Base-by-base conservation (phyloP, 208 protist species). In the Crithidia expoeki region DNA sequence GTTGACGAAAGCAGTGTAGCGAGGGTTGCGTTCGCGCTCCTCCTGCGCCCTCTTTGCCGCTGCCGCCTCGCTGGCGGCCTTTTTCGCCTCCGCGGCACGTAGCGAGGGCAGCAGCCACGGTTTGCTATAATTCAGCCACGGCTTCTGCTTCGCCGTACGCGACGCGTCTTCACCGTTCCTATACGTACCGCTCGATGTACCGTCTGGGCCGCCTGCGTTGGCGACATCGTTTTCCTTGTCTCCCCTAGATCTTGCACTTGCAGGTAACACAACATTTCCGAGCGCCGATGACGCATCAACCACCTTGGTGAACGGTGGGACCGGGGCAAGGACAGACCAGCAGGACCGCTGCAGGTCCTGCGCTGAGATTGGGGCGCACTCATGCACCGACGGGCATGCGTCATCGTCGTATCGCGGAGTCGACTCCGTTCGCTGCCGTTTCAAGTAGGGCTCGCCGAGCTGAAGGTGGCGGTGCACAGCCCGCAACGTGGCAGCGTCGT, bases 101-200 rank as follows among this genome's bases (percentile, higher is more conserved):
- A 76, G 32, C 21, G 74, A 71, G 3, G 83, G 83, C 38, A 83
- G 32, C 38, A 79, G 70, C 83, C 83, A 89, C 12, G 83, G 83
- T 40, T 89, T 89, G 64, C 83, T 89, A 64, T 89, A 89, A 33
- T 70, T 83, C 23, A 89, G 70, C 83, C 83, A 89, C 58, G 80
- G 80, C 74, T 85, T 89, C 38, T 70, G 53, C 47, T 52, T 61
- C 34, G 21, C 58, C 21, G 25, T 21, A 7, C 58, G 58, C 17
- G 27, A 32, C 19, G 40, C 61, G 14, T 50, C 53, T 16, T 60
- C 63, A 12, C 19, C 34, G 2, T 25, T 12, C n/a, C 21, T 14
- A n/a, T n/a, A n/a, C n/a, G n/a, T n/a, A n/a, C n/a, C n/a, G n/a
- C n/a, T n/a, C n/a, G n/a, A n/a, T n/a, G n/a, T n/a, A n/a, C n/a